Percentiles rank a stretch among this genome's conserved stretches.
Evolutionary conservation across 371 early-diverging fungal species (phyloP).

Genomic region (Catenaria anguillulae): DNA sequence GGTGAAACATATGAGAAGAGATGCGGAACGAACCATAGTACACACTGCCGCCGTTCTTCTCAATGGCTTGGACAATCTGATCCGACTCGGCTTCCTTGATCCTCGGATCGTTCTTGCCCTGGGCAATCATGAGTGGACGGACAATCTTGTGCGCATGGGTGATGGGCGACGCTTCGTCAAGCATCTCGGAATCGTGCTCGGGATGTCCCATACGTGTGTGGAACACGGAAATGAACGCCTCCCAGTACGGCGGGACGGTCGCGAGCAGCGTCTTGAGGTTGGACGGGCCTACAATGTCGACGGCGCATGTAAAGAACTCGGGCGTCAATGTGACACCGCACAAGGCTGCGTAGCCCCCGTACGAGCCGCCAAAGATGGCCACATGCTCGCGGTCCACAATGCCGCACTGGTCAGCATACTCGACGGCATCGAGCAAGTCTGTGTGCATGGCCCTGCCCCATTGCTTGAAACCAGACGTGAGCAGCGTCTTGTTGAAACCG

Average conservation of each 20-base stretch:
- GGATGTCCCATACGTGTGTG: conserved; percentile 5
- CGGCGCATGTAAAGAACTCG: conserved; percentile 14
- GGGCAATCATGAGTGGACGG: conserved; percentile 12
- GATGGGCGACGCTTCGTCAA: conserved; percentile 10
- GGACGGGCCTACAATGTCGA: conserved; percentile 15
- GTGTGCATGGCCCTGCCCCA: conserved; percentile 13
- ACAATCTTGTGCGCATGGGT: conserved; percentile 11
- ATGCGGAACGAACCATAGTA: too few species aligned
- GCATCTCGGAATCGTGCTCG: conserved; percentile 8
- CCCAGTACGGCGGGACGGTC: conserved; percentile 12
- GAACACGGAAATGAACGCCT: not conserved
- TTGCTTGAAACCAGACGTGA: conserved; percentile 9
- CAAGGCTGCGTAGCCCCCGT: conserved; percentile 13
- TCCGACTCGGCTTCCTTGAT: conserved; percentile 16
- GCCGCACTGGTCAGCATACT: conserved; percentile 10
- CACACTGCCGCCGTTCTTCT: conserved; percentile 8
- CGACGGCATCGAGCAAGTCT: conserved; percentile 10
- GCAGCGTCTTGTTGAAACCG: conserved; percentile 13
- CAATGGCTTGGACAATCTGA: conserved; percentile 13
- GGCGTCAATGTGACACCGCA: conserved; percentile 13
- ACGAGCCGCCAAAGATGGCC: conserved; percentile 14
- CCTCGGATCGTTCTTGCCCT: conserved; percentile 14
- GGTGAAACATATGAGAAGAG: too few species aligned
- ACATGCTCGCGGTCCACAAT: conserved; percentile 12
- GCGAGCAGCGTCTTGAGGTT: conserved; percentile 12